Evolutionary conservation across 129 eudicot species (phyloP).

Genomic region (Flaveria linearis): DNA sequence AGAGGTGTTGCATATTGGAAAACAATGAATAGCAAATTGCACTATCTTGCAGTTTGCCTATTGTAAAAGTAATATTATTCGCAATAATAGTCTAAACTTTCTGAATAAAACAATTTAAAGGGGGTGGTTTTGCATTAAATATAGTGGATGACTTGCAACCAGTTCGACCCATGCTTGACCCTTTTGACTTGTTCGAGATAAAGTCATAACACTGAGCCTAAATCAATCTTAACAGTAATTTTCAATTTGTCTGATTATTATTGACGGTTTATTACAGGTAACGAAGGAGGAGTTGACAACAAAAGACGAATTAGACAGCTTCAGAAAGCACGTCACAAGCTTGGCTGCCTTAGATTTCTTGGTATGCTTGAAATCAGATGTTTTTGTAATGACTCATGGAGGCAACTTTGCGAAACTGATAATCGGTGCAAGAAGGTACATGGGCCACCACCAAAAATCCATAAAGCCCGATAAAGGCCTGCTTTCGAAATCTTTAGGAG

Average conservation of each 20-base stretch:
- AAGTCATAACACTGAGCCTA: neutral
- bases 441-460: conserved; percentile 85
- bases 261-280: conserved; percentile 47
- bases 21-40: neutral
- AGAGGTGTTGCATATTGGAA: neutral
- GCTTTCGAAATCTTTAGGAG: conserved; percentile 91
- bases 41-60: neutral
- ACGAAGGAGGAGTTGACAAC: conserved; percentile 92
- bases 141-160: neutral
- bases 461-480: conserved; percentile 95
- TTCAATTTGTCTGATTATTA: conserved; percentile 5
- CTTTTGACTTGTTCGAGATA: neutral
- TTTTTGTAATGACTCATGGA: conserved; percentile 95
- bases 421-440: conserved; percentile 73
- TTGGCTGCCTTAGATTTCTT: conserved; percentile 92
- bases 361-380: conserved; percentile 92
- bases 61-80: neutral
- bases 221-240: neutral
- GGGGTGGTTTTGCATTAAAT: neutral
- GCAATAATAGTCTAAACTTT: neutral
- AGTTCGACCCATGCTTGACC: neutral
- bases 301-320: conserved; percentile 80
- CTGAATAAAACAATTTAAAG: neutral
- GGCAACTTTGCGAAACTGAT: conserved; percentile 92
- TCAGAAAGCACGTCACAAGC: conserved; percentile 94